Percentiles rank a stretch among this genome's conserved stretches.
phyloP scores from a whole-genome alignment of 352 stramenopile species.

The Globisporangium takayamanum region DNA sequence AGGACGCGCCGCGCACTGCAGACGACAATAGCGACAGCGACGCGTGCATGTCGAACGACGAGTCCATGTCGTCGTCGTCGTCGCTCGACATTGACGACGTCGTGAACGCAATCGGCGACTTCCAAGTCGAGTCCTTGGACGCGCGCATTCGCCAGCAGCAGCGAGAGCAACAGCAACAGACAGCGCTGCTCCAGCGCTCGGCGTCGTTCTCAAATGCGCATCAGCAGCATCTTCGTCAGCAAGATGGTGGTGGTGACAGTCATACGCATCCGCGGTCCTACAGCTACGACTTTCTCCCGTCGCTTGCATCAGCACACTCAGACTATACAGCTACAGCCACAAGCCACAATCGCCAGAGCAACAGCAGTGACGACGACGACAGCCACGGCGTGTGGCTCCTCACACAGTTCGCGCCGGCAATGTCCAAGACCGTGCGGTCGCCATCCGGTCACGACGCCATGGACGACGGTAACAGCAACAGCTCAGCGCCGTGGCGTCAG shows the following conservation, averaged over 20 bases:
- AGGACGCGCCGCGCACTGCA: neutral
- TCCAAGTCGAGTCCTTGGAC: constrained; percentile 2
- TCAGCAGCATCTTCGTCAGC: too few species aligned
- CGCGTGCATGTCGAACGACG: constrained; percentile 51
- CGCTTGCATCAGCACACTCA: too few species aligned
- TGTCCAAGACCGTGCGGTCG: constrained; percentile 32
- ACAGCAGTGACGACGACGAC: too few species aligned
- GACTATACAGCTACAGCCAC: too few species aligned
- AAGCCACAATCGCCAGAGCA: too few species aligned
- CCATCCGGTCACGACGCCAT: constrained; percentile 16
- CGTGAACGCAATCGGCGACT: neutral
- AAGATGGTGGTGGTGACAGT: too few species aligned
- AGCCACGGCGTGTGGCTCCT: constrained; percentile 33
- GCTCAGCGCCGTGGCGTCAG: constrained; percentile 15
- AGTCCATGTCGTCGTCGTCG: constrained; percentile 50
- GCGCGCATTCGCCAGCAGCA: constrained; percentile 6
- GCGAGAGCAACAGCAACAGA: neutral
- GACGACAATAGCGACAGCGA: constrained; percentile 20
- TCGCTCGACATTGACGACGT: constrained; percentile 30
- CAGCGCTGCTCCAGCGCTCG: too few species aligned
- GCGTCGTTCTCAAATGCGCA: too few species aligned
- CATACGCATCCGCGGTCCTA: too few species aligned
- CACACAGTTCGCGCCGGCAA: constrained; percentile 41
- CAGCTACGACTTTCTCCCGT: too few species aligned
- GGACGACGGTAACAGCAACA: constrained; percentile 16